Evolutionary conservation across 441 rosid genomes (phyloP).

Genomic region (Populus trichocarpa): DNA sequence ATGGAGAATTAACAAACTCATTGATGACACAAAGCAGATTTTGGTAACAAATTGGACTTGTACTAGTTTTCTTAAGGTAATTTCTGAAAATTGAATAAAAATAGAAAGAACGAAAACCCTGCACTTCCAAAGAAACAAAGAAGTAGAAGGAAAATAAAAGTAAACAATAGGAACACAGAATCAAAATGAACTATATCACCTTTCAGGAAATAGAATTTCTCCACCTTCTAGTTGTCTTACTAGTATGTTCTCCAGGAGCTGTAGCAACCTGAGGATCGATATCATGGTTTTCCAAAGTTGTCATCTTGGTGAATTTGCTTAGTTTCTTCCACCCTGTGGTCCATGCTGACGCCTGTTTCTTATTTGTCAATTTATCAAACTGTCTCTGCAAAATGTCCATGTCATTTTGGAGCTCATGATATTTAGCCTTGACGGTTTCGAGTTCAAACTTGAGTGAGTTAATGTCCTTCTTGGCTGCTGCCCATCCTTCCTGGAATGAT

Average conservation of each 20-base stretch:
- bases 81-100: slow-evolving; percentile 10
- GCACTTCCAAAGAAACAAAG: slow-evolving; percentile 6
- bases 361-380: slow-evolving; percentile 70
- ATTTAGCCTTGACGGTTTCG: slow-evolving; percentile 73
- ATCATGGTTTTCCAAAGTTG: slow-evolving; percentile 52
- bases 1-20: slow-evolving; percentile 15
- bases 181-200: neutral
- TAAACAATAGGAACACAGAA: slow-evolving; percentile 5
- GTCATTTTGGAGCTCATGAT: slow-evolving; percentile 80
- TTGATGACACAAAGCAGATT: slow-evolving; percentile 6
- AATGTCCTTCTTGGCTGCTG: slow-evolving; percentile 81
- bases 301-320: slow-evolving; percentile 75
- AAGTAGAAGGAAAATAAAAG: neutral
- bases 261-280: slow-evolving; percentile 42
- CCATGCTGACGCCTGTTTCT: slow-evolving; percentile 74
- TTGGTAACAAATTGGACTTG: slow-evolving; percentile 16
- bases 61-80: slow-evolving; percentile 1
- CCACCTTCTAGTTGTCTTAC: slow-evolving; percentile 89
- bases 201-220: slow-evolving; percentile 85
- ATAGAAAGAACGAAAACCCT: neutral
- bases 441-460: slow-evolving; percentile 90
- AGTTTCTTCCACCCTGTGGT: slow-evolving; percentile 90
- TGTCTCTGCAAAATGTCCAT: slow-evolving; percentile 85
- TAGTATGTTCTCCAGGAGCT: slow-evolving; percentile 44
- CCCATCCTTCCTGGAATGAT: slow-evolving; percentile 98